Conservation (phyloP, 2,329 filamentous ascomycete genomes). For the Pestalotiopsis sp. region DNA sequence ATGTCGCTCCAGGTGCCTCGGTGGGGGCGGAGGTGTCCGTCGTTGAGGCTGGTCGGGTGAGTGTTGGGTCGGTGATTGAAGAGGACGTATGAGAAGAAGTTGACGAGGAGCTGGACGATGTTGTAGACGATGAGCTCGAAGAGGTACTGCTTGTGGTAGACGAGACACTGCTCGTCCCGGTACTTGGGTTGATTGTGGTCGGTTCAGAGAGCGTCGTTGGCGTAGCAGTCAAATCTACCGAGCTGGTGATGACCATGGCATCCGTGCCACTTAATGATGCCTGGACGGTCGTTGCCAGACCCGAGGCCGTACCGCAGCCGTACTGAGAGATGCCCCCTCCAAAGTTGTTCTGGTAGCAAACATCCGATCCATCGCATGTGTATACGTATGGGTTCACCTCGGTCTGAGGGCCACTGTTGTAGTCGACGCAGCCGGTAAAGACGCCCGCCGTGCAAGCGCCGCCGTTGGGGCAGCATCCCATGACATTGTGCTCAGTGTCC, state of each 20-base stretch:
- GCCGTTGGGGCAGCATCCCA: slow-evolving; percentile 60
- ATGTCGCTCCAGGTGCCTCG: slow-evolving; percentile 17
- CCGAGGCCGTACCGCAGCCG: slow-evolving; percentile 55
- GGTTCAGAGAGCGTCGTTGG: slow-evolving; percentile 41
- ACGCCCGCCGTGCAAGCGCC: slow-evolving; percentile 56
- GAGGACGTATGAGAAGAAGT: slow-evolving; percentile 11
- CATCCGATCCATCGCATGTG: slow-evolving; percentile 52
- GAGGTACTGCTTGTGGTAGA: slow-evolving; percentile 20
- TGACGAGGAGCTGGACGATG: slow-evolving; percentile 17
- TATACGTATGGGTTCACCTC: slow-evolving; percentile 59
- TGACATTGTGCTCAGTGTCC: slow-evolving; percentile 48
- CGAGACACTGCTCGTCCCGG: slow-evolving; percentile 22
- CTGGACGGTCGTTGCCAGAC: slow-evolving; percentile 50
- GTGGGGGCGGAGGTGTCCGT: slow-evolving; percentile 6
- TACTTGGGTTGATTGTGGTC: slow-evolving; percentile 40
- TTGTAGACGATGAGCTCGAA: slow-evolving; percentile 17
- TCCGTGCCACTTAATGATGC: slow-evolving; percentile 47
- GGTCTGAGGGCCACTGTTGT: slow-evolving; percentile 50
- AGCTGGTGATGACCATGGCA: slow-evolving; percentile 40
- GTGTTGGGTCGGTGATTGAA: neutral
- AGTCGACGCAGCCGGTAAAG: slow-evolving; percentile 60
- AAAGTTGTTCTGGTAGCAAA: slow-evolving; percentile 59
- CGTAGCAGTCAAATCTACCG: slow-evolving; percentile 42
- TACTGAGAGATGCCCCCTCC: slow-evolving; percentile 59
- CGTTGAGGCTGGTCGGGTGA: slow-evolving; percentile 14